Evolutionary conservation across 2,329 filamentous ascomycete species (phyloP), one percentile per base, ranked within the genome.

Genomic region (Colletotrichum eleusines): DNA sequence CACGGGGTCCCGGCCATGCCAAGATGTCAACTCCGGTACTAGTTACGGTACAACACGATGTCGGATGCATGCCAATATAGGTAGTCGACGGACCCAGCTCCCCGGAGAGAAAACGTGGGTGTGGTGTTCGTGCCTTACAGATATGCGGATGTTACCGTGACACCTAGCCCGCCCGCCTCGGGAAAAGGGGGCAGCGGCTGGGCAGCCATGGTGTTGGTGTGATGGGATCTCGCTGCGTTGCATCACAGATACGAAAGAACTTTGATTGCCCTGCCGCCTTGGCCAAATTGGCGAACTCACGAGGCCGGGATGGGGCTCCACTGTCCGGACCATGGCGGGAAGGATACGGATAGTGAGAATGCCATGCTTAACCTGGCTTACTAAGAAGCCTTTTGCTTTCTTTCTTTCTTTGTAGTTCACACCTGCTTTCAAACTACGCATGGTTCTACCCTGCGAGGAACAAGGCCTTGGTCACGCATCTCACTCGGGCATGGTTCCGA

Each of bases 191-290:
- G 26, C 8, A 26, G 28, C 31, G 50, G 55, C 63, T 57, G 50
- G 68, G 68, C 63, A 23, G 26, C 38, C 5, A 31, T 16, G 28
- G 26, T 26, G 16, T n/a, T 20, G 42, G 3, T 44, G 20, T 42
- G 33, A 66, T 33, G 18, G 20, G 48, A 28, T 66, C n/a, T n/a
- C n/a, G 55, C 63, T 55, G 63, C 63, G 53, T 61, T 42, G 23
- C 46, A 50, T 26, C 35, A 26, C 42, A 33, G 11, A 31, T n/a
- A 38, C 51, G 26, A 2, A 31, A 16, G 14, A 9, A 28, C 28
- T 20, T 53, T 7, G 3, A 33, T 33, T 50, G 57, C 26, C 50
- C 50, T 51, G 50, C 33, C 26, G 14, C 46, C 35, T 62, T 62
- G 63, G 63, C 57, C 44, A 20, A 8, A 58, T 28, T 44, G 31